Evolutionary conservation across 2,329 filamentous ascomycete species (phyloP).

Genomic region (Diplocarpon mali): DNA sequence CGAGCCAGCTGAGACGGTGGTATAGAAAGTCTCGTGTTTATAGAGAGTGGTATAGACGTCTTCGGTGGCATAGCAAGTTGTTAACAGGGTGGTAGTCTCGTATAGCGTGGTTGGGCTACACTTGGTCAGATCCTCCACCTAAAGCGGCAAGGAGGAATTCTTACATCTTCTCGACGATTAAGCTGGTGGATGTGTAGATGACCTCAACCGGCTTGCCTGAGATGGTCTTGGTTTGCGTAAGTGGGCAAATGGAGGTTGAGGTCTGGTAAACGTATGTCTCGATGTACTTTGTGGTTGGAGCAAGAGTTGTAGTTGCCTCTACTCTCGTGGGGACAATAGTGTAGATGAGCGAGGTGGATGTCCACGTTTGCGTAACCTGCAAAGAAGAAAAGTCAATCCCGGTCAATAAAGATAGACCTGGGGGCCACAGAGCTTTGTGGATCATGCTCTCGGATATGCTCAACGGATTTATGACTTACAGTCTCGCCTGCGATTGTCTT

Average conservation of each 20-base stretch:
- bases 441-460: too few species aligned
- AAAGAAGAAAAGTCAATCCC: not conserved
- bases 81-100: conserved; percentile 1
- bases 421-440: too few species aligned
- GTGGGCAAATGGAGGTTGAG: conserved; percentile 34
- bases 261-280: conserved; percentile 24
- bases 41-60: conserved; percentile 4
- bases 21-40: conserved; percentile 27
- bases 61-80: conserved; percentile 4
- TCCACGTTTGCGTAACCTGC: conserved; percentile 24
- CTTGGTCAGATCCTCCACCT: not conserved
- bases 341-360: conserved; percentile 17
- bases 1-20: conserved; percentile 33
- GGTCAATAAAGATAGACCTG: not conserved
- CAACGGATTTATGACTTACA: not conserved
- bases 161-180: conserved; percentile 17
- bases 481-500: conserved; percentile 31
- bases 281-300: conserved; percentile 16
- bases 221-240: conserved; percentile 35
- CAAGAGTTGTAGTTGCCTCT: conserved; percentile 5
- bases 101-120: conserved; percentile 2
- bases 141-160: not conserved
- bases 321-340: conserved; percentile 14
- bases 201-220: conserved; percentile 31
- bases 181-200: conserved; percentile 20